Percentiles rank a stretch among this genome's conserved stretches.
Evolutionary conservation across 257 asterid species (phyloP).

Genomic region (Solanum pinnatisectum): DNA sequence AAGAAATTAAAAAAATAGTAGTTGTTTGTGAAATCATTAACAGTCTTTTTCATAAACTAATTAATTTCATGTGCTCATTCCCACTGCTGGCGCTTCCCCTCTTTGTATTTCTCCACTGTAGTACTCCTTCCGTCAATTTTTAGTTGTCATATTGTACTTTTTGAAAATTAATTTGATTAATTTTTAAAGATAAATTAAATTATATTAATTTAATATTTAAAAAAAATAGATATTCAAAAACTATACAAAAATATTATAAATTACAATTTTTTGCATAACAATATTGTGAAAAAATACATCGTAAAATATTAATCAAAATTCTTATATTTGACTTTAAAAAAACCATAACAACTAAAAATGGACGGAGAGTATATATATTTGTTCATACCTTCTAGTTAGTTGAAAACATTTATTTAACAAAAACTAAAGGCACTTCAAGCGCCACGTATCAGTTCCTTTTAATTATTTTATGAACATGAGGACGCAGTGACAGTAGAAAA

Average conservation of each 20-base stretch:
- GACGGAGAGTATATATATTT: background rate
- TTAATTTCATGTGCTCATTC: background rate
- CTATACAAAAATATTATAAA: too few relatives aligned
- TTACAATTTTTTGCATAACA: rapidly evolving
- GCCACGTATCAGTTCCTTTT: background rate
- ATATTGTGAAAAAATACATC: too few relatives aligned
- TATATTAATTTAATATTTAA: too few relatives aligned
- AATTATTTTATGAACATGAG: background rate
- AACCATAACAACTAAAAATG: too few relatives aligned
- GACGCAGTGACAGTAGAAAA: background rate
- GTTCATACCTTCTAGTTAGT: background rate
- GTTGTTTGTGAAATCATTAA: background rate
- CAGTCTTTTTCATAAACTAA: background rate
- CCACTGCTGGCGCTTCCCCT: background rate
- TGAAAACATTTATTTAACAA: background rate
- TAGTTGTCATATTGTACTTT: too few relatives aligned
- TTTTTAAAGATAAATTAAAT: too few relatives aligned
- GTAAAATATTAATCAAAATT: too few relatives aligned
- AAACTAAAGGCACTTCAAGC: background rate
- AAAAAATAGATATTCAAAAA: too few relatives aligned
- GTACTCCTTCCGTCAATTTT: too few relatives aligned
- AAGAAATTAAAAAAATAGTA: background rate
- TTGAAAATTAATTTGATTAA: too few relatives aligned
- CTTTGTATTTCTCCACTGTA: background rate
- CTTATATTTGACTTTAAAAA: too few relatives aligned